Evolutionary conservation across 345 rosid species (phyloP), one percentile per base, ranked within the genome.

Genomic region (Gossypium longicalyx): DNA sequence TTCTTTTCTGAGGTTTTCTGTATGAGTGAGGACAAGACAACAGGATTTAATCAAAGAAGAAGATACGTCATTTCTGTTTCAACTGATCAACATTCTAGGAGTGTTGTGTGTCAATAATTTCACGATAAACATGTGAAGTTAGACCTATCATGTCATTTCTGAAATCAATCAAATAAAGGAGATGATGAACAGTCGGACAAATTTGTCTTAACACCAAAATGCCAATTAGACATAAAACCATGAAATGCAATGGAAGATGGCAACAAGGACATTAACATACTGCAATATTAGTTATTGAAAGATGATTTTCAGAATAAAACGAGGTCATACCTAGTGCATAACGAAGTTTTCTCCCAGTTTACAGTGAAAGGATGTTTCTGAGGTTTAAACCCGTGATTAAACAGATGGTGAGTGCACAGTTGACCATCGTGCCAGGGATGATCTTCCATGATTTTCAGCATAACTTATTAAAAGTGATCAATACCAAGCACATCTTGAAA

Each of bases 21-120:
- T 49, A 49, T 49, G n/a, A 10, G 7, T n/a, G 27, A 41, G 29
- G 6, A 65, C 16, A 19, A 44, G 11, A 43, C 51, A 11, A 47
- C 11, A 47, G 11, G 38, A 29, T 29, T 29, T 29, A 29, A 29
- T 29, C 61, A 12, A 34, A 45, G 25, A 20, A 7, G 47, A 4
- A 63, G 72, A 75, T 72, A 77, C 54, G 47, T 10, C 68, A 73
- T 13, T 20, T 20, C 16, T 12, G 29, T n/a, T 4, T 45, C 22
- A 23, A 68, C 41, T 6, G 45, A 29, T 62, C 17, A 16, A 23
- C 11, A 23, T 52, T 16, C 27, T 6, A 15, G 16, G 34, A 12
- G 3, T 51, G 67, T 19, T 7, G 15, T 16, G 15, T 16, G 20
- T 51, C 25, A 66, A n/a, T 23, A 70, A 29, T 7, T 68, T 25